These are phyloP conservation scores for Talaromyces sp. DNA, from an alignment of 2,329 filamentous ascomycete species.

Conservation along the genomic window DNA sequence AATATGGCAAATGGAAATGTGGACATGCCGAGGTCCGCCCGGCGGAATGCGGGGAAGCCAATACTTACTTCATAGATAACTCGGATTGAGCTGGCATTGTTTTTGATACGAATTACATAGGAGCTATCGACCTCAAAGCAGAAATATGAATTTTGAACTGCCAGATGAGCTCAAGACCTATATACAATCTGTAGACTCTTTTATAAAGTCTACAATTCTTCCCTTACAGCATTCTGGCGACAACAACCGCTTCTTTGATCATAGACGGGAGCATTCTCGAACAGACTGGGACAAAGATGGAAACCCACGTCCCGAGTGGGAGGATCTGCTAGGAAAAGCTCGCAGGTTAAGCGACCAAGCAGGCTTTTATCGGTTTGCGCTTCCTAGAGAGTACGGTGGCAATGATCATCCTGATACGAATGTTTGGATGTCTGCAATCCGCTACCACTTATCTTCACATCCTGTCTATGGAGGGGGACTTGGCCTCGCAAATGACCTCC, in stretches of 20 bases:
- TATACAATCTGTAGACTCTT: slow-evolving; percentile 56
- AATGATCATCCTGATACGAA: slow-evolving; percentile 48
- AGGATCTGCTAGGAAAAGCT: slow-evolving; percentile 55
- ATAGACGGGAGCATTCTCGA: slow-evolving; percentile 63
- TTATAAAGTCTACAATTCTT: slow-evolving; percentile 55
- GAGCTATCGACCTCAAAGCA: no score
- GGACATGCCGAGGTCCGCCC: slow-evolving; percentile 17
- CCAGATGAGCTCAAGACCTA: slow-evolving; percentile 54
- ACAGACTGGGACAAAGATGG: slow-evolving; percentile 64
- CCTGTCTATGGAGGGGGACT: slow-evolving; percentile 46
- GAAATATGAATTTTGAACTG: slow-evolving; percentile 59
- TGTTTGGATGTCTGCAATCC: slow-evolving; percentile 65
- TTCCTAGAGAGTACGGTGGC: slow-evolving; percentile 61
- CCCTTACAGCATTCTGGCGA: slow-evolving; percentile 53
- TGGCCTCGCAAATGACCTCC: slow-evolving; percentile 65
- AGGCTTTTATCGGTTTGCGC: slow-evolving; percentile 62
- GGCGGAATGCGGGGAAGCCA: slow-evolving; percentile 19
- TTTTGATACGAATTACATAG: not conserved
- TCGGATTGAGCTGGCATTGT: not conserved
- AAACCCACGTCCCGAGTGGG: slow-evolving; percentile 62
- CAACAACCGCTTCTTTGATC: slow-evolving; percentile 68
- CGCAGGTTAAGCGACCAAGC: slow-evolving; percentile 58
- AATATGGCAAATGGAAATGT: not conserved
- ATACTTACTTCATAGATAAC: not conserved
- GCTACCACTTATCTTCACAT: slow-evolving; percentile 62